phyloP scores from a whole-genome alignment of 2,329 filamentous ascomycete genomes.

The Paramyrothecium sp. region DNA sequence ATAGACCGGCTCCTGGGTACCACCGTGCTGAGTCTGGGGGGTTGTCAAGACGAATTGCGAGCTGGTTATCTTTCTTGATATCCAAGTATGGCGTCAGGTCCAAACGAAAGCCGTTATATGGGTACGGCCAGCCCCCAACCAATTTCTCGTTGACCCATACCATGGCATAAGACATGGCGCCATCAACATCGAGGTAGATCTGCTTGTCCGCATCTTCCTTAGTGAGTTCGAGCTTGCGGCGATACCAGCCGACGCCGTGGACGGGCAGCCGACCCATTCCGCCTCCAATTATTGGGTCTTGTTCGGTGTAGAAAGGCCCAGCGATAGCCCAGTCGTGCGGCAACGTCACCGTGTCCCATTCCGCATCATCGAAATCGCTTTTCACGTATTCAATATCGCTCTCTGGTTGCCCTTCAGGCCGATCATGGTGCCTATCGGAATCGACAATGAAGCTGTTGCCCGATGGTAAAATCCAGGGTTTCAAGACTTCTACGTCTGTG shows the following conservation, averaged over 20 bases:
- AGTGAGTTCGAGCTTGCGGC: slow-evolving; percentile 32
- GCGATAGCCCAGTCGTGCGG: slow-evolving; percentile 51
- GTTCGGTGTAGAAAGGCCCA: slow-evolving; percentile 38
- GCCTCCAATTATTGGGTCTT: slow-evolving; percentile 30
- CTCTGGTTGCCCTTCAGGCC: slow-evolving; percentile 25
- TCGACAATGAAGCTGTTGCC: slow-evolving; percentile 38
- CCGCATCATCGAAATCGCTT: slow-evolving; percentile 33
- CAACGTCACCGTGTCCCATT: slow-evolving; percentile 39
- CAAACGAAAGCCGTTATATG: slow-evolving; percentile 49
- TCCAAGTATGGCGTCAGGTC: slow-evolving; percentile 44
- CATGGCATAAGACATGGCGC: slow-evolving; percentile 50
- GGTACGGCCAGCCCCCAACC: slow-evolving; percentile 51
- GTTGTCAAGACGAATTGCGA: slow-evolving; percentile 53
- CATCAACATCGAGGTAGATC: slow-evolving; percentile 47
- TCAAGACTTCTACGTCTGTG: slow-evolving; percentile 22
- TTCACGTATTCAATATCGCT: slow-evolving; percentile 29
- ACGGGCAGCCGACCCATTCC: slow-evolving; percentile 43
- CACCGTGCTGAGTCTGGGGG: slow-evolving; percentile 45
- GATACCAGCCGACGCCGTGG: slow-evolving; percentile 55
- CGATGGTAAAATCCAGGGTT: slow-evolving; percentile 39
- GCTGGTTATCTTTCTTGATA: slow-evolving; percentile 32
- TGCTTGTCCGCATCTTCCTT: slow-evolving; percentile 31
- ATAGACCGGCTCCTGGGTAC: slow-evolving; percentile 54
- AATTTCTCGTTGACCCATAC: slow-evolving; percentile 51
- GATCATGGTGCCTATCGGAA: slow-evolving; percentile 21